Evolutionary conservation across 768 basidiomycete species (phyloP), one percentile per base, ranked within the genome.

Genomic region (Daedalea quercina): DNA sequence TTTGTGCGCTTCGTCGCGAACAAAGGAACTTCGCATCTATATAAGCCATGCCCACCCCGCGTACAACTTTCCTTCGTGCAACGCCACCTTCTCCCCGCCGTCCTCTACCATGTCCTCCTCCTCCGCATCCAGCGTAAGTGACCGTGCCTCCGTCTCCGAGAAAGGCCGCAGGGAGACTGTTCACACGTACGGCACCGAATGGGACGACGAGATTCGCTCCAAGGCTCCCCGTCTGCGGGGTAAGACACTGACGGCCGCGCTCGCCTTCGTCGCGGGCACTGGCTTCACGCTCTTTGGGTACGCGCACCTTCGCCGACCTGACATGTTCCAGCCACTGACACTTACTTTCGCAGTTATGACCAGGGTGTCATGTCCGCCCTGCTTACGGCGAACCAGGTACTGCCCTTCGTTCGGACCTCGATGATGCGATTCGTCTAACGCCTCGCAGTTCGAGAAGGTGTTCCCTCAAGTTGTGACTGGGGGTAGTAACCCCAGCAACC

Each of bases 311-410:
- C n/a, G n/a, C n/a, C n/a, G 9, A 24, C 3, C 33, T 15, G 40
- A 15, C 22, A 25, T 28, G 26, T 23, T 15, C 23, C n/a, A 23
- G 44, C 47, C 33, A 54, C 4, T 31, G 9, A 7, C 35, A 44
- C 19, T 23, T n/a, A 23, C 9, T 41, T 44, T 33, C 13, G 7
- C 37, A 81, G 80, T 24, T 85, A 84, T 66, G 84, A 85, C 59
- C 84, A 85, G 61, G 83, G 82, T 41, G 84, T 84, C 28, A 82
- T 85, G 82, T 78, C 77, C n/a, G 80, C 82, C 17, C 68, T 84
- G 20, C 65, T 85, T 46, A 82, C 77, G 3, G 76, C 84, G 0
- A 68, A 69, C 44, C 75, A 79, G 69, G 78, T 79, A 52, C 20
- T 34, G 28, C 9, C 13, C 17, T 3, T 24, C 17, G 34, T 20